phyloP scores from a whole-genome alignment of 495 filamentous ascomycete species.

The Penicillium cosmopolitanum region DNA sequence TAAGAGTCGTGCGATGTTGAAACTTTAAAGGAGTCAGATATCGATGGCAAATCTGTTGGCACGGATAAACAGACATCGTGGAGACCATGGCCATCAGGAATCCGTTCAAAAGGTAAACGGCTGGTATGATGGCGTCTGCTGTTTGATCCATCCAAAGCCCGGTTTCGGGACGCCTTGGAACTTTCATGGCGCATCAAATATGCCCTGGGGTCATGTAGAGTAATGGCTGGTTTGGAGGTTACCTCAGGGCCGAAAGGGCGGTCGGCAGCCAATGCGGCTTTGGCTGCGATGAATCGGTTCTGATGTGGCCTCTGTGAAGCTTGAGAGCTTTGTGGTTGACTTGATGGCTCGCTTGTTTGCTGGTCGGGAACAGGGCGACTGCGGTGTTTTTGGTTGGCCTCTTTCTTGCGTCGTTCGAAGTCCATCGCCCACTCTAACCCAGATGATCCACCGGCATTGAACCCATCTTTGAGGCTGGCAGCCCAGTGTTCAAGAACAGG shows the following conservation, averaged over 20 bases:
- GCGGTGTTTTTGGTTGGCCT: slow-evolving; percentile 37
- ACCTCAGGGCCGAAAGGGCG: slow-evolving; percentile 1
- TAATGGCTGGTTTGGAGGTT: slow-evolving; percentile 7
- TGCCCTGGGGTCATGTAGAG: slow-evolving; percentile 39
- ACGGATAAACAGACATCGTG: slow-evolving; percentile 28
- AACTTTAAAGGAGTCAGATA: slow-evolving; percentile 12
- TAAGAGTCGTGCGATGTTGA: slow-evolving; percentile 23
- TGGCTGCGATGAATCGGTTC: slow-evolving; percentile 44
- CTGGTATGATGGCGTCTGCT: slow-evolving; percentile 28
- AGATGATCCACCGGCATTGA: slow-evolving; percentile 15
- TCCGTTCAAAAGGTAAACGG: slow-evolving; percentile 42
- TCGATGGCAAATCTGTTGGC: slow-evolving; percentile 9
- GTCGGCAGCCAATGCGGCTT: slow-evolving; percentile 34
- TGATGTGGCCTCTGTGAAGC: slow-evolving; percentile 35
- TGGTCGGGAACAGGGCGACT: slow-evolving; percentile 14
- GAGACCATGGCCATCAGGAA: slow-evolving; percentile 34
- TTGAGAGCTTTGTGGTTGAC: slow-evolving; percentile 8
- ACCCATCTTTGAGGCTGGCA: slow-evolving; percentile 34
- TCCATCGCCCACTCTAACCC: slow-evolving; percentile 45
- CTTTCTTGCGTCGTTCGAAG: slow-evolving; percentile 47
- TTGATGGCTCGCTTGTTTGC: not conserved
- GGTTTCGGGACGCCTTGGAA: not conserved
- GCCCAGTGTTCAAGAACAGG: slow-evolving; percentile 49
- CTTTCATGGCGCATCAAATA: slow-evolving; percentile 39
- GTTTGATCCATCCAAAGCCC: slow-evolving; percentile 23